A percentile compares a stretch with the other conserved stretches of the same genome.
phyloP scores from a whole-genome alignment of 2,329 filamentous ascomycete genomes.

The Mollisiaceae sp. region DNA sequence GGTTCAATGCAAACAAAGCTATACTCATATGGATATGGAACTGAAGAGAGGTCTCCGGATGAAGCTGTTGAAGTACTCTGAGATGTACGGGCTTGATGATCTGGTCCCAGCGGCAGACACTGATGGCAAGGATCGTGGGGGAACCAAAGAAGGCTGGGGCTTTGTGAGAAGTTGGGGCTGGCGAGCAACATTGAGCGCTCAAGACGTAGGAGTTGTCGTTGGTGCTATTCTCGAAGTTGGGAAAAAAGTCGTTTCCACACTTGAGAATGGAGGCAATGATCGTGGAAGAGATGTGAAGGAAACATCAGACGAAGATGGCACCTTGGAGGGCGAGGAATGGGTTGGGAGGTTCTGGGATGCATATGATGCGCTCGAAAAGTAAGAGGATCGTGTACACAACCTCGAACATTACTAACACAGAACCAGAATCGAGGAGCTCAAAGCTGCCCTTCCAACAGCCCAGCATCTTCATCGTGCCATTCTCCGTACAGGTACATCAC shows the following conservation, averaged over 20 bases:
- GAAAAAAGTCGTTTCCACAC: constrained; percentile 47
- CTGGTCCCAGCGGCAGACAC: constrained; percentile 82
- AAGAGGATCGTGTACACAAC: constrained; percentile 39
- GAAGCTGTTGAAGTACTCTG: constrained; percentile 88
- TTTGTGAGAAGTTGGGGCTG: constrained; percentile 98
- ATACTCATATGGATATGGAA: constrained; percentile 98
- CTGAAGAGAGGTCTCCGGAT: constrained; percentile 86
- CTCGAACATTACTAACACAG: constrained; percentile 41
- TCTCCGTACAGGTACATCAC: constrained; percentile 85
- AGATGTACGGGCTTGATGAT: constrained; percentile 91
- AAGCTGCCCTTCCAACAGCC: constrained; percentile 78
- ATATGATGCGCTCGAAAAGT: constrained; percentile 74
- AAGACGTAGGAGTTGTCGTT: constrained; percentile 91
- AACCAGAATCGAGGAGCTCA: constrained; percentile 74
- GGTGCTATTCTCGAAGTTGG: constrained; percentile 94
- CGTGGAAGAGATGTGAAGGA: constrained; percentile 49
- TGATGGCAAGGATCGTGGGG: constrained; percentile 70
- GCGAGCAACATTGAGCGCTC: constrained; percentile 90
- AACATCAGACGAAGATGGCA: constrained; percentile 50
- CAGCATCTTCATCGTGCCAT: constrained; percentile 92
- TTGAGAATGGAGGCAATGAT: constrained; percentile 40
- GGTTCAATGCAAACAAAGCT: constrained; percentile 91
- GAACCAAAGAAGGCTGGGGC: constrained; percentile 90
- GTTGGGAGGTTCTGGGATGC: constrained; percentile 72
- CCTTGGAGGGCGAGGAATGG: constrained; percentile 65